Percentiles rank a stretch among this genome's conserved stretches.
Evolutionary conservation across 1,139 yeast genomes (phyloP).

Genomic region (Barnettozyma hawaiiensis): DNA sequence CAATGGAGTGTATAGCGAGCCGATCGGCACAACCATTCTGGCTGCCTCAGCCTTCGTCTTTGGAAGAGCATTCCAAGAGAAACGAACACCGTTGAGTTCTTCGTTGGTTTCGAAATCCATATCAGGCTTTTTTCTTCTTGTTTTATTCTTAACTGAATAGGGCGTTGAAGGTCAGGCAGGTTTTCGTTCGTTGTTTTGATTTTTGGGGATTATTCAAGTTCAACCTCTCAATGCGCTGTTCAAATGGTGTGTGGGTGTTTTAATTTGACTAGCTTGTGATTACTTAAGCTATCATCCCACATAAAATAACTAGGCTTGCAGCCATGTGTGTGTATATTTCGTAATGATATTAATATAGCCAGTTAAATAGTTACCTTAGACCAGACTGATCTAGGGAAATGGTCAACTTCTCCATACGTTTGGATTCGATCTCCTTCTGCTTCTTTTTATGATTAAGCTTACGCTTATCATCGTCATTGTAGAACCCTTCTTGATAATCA

Average conservation of each 20-base stretch:
- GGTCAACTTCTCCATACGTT: slow-evolving; percentile 20
- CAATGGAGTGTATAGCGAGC: slow-evolving; percentile 90
- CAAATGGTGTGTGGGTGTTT: slow-evolving; percentile 7
- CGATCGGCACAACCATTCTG: slow-evolving; percentile 91
- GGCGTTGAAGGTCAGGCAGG: background rate
- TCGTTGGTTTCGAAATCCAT: slow-evolving; percentile 83
- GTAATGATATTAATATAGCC: no score
- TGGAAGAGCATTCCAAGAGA: slow-evolving; percentile 89
- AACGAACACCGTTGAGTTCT: slow-evolving; percentile 83
- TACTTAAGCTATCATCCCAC: no score
- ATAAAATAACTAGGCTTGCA: no score
- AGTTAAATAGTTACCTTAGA: background rate
- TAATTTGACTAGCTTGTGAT: no score
- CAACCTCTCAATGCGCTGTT: slow-evolving; percentile 8
- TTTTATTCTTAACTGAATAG: no score
- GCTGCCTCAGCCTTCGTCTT: slow-evolving; percentile 86
- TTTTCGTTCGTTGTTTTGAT: background rate
- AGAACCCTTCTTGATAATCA: slow-evolving; percentile 8
- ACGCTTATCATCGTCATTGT: slow-evolving; percentile 11
- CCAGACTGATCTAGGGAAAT: slow-evolving; percentile 19
- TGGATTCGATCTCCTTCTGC: slow-evolving; percentile 20
- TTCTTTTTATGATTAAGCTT: slow-evolving; percentile 13
- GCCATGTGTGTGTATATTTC: no score
- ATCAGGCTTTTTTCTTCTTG: slow-evolving; percentile 12
- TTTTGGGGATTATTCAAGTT: background rate